These are phyloP conservation scores for Acer saccharum DNA, from an alignment of 345 rosid genomes.

Conservation along the genomic window DNA sequence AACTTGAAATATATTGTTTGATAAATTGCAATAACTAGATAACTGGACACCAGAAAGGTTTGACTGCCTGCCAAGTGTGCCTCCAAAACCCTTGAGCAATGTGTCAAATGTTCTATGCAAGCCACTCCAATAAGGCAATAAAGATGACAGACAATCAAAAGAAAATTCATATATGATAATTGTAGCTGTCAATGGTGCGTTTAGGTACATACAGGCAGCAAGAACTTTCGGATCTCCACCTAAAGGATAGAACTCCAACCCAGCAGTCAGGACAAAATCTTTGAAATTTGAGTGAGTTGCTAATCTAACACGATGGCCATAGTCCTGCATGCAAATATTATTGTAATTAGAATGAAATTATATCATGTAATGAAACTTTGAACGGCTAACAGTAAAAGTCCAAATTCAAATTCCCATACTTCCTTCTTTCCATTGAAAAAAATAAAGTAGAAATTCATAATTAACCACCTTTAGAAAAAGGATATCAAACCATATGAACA, in stretches of 20 bases:
- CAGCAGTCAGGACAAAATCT: constrained; percentile 97
- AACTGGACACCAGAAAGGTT: not conserved
- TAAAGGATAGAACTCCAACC: constrained; percentile 91
- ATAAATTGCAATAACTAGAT: not conserved
- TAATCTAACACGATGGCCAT: constrained; percentile 98
- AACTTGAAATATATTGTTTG: not conserved
- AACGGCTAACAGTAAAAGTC: constrained; percentile 1
- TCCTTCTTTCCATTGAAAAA: not conserved
- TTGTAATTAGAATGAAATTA: not conserved
- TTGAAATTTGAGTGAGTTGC: constrained; percentile 99
- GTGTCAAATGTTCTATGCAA: not conserved
- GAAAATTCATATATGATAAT: constrained; percentile 7
- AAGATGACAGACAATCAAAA: not conserved
- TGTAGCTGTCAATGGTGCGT: constrained; percentile 9
- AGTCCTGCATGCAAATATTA: constrained; percentile 66
- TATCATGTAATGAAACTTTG: not conserved
- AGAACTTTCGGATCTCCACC: constrained; percentile 99
- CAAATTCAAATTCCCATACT: not conserved
- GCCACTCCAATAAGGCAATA: constrained; percentile 9
- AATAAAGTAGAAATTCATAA: constrained; percentile 8
- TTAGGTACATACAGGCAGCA: constrained; percentile 84
- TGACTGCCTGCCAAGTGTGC: not conserved
- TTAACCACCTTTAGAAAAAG: not conserved
- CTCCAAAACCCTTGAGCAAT: not conserved
- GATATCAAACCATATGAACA: not conserved